Conservation (phyloP, 2,329 filamentous ascomycete genomes). For the Alternaria tenuissima region DNA sequence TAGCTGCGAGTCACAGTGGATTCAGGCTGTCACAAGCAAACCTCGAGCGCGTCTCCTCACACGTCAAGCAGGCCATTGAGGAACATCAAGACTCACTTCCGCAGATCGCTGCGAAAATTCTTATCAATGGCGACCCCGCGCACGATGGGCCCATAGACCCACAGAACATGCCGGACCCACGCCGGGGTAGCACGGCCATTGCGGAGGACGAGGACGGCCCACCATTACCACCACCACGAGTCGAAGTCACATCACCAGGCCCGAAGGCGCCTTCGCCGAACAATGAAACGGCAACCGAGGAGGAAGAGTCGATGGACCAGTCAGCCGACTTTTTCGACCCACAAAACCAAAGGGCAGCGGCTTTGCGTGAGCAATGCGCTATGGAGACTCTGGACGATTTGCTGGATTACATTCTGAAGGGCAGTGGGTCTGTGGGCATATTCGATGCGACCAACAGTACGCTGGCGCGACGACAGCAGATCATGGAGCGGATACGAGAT, state of each 20-base stretch:
- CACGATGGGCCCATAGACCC: slow-evolving; percentile 45
- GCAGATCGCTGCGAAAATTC: slow-evolving; percentile 62
- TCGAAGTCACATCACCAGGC: slow-evolving; percentile 48
- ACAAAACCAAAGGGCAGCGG: slow-evolving; percentile 80
- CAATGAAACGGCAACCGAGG: slow-evolving; percentile 26
- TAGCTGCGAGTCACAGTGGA: slow-evolving; percentile 70
- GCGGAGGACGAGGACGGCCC: slow-evolving; percentile 23
- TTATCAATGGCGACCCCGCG: slow-evolving; percentile 65
- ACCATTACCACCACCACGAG: slow-evolving; percentile 33
- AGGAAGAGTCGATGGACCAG: slow-evolving; percentile 75
- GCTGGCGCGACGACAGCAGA: slow-evolving; percentile 78
- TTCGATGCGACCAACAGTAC: slow-evolving; percentile 98
- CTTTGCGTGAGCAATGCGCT: slow-evolving; percentile 88
- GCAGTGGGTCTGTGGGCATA: slow-evolving; percentile 89
- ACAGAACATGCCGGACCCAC: slow-evolving; percentile 41
- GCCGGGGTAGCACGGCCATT: slow-evolving; percentile 36
- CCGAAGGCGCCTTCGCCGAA: slow-evolving; percentile 33
- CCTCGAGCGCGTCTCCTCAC: slow-evolving; percentile 38
- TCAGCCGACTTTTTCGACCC: slow-evolving; percentile 95
- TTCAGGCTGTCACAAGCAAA: slow-evolving; percentile 49
- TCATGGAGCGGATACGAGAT: slow-evolving; percentile 83
- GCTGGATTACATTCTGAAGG: slow-evolving; percentile 83
- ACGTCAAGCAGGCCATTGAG: slow-evolving; percentile 35
- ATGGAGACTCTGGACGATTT: slow-evolving; percentile 92
- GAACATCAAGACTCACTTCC: slow-evolving; percentile 40